These are phyloP conservation scores for Oxytropis ochrocephala DNA, from an alignment of 306 rosid genomes.

Conservation along the genomic window DNA sequence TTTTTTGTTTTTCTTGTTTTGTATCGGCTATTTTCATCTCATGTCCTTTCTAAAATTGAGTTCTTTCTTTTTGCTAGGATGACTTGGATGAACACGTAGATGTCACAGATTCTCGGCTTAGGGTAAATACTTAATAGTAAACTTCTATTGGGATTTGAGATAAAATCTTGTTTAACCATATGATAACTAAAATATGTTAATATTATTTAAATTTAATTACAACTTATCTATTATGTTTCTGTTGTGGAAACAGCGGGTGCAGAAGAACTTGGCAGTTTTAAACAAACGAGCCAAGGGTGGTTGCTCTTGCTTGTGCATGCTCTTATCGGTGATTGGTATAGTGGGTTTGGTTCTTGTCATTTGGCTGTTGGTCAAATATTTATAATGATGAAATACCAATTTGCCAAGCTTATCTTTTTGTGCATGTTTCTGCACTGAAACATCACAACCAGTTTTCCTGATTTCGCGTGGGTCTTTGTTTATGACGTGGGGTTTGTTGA, in stretches of 20 bases:
- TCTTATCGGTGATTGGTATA: conserved; percentile 59
- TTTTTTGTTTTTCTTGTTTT: neutral
- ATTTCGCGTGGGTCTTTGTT: neutral
- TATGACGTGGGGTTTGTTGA: neutral
- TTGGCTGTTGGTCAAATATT: conserved; percentile 50
- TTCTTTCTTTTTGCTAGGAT: conserved; percentile 48
- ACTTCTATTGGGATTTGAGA: neutral
- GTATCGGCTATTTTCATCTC: neutral
- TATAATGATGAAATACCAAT: conserved; percentile 34
- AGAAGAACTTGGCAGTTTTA: conserved; percentile 72
- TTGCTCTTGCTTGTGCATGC: conserved; percentile 84
- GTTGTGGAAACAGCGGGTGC: conserved; percentile 67
- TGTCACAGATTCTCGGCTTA: conserved; percentile 65
- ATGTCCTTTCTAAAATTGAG: neutral
- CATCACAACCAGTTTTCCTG: conserved; percentile 3
- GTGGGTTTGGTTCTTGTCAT: conserved; percentile 50
- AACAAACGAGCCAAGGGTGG: conserved; percentile 77
- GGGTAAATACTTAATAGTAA: conserved; percentile 45
- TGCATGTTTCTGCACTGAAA: conserved; percentile 9
- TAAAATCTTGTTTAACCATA: neutral
- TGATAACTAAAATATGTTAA: neutral
- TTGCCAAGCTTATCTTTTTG: neutral
- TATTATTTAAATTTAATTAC: neutral
- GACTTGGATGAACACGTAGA: conserved; percentile 86
- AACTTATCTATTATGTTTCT: conserved; percentile 10